A percentile compares a stretch with the other conserved stretches of the same genome.
Conservation (phyloP, 331 rosid genomes). For the Malus hybrid region DNA sequence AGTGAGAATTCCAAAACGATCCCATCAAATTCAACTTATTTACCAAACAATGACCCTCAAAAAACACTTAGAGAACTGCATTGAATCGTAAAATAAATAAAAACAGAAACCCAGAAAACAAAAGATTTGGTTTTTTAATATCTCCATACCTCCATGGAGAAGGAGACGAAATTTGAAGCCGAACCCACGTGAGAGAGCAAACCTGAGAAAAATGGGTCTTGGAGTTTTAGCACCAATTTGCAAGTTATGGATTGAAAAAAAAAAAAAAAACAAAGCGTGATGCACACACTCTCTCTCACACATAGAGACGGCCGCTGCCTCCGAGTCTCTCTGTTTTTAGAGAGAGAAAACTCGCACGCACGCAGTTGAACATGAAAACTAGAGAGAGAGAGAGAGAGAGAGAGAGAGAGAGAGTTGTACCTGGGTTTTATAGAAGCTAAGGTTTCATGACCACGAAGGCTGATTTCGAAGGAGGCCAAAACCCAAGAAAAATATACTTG, state of each 20-base stretch:
- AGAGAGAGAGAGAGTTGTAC: conserved; percentile 20
- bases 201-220: conserved; percentile 52
- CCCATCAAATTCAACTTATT: conserved; percentile 38
- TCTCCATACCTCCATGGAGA: conserved; percentile 37
- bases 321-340: conserved; percentile 2
- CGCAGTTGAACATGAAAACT: not conserved
- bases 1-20: conserved; percentile 47
- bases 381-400: not conserved
- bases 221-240: conserved; percentile 45
- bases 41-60: conserved; percentile 18
- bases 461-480: conserved; percentile 36
- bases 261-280: conserved; percentile 47
- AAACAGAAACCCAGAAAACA: not conserved
- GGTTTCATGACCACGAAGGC: conserved; percentile 56
- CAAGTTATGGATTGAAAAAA: conserved; percentile 21
- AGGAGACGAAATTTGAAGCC: conserved; percentile 3
- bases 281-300: not conserved
- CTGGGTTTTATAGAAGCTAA: conserved; percentile 40
- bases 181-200: conserved; percentile 39
- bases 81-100: conserved; percentile 29
- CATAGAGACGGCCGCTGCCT: not conserved
- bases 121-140: not conserved
- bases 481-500: not conserved
- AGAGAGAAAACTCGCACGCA: conserved; percentile 5
- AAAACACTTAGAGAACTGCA: conserved; percentile 21